Evolutionary conservation across 352 stramenopile genomes (phyloP).

Genomic region (Phytophthora hibernalis): DNA sequence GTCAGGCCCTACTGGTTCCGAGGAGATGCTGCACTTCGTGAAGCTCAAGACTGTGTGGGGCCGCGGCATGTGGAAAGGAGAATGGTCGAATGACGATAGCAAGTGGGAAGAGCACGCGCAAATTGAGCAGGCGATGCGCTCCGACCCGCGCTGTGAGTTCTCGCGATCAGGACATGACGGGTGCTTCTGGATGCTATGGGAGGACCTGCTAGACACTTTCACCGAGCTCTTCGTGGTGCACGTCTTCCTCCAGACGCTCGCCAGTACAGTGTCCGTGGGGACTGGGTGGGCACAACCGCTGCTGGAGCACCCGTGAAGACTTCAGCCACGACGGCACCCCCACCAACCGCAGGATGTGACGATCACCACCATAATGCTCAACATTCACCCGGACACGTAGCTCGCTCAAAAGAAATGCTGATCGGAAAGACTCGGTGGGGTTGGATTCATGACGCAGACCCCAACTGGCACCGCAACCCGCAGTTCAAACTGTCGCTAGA

Average conservation of each 20-base stretch:
- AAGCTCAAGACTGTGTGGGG: slow-evolving; percentile 88
- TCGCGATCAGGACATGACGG: slow-evolving; percentile 74
- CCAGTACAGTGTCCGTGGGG: slow-evolving; percentile 65
- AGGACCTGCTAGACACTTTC: slow-evolving; percentile 78
- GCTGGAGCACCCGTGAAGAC: slow-evolving; percentile 45
- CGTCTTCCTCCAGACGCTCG: slow-evolving; percentile 43
- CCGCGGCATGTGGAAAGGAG: slow-evolving; percentile 79
- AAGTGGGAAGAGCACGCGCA: slow-evolving; percentile 88
- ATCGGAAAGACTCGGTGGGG: slow-evolving; percentile 75
- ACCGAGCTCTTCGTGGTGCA: slow-evolving; percentile 74
- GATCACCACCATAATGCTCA: slow-evolving; percentile 21
- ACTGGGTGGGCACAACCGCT: slow-evolving; percentile 48
- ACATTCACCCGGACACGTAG: slow-evolving; percentile 4
- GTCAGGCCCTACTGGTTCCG: not conserved
- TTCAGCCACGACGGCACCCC: not conserved
- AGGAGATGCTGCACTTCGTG: slow-evolving; percentile 64
- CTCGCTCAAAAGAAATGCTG: slow-evolving; percentile 36
- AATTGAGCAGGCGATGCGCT: slow-evolving; percentile 68
- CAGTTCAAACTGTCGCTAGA: slow-evolving; percentile 78
- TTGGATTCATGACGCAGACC: slow-evolving; percentile 74
- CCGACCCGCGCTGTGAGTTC: slow-evolving; percentile 67
- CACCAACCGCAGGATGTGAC: slow-evolving; percentile 11
- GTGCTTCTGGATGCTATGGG: slow-evolving; percentile 87
- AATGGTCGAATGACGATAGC: slow-evolving; percentile 85
- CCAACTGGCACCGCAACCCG: slow-evolving; percentile 93